phyloP scores from a whole-genome alignment of 2,329 filamentous ascomycete species.

The Endothia cerciana region DNA sequence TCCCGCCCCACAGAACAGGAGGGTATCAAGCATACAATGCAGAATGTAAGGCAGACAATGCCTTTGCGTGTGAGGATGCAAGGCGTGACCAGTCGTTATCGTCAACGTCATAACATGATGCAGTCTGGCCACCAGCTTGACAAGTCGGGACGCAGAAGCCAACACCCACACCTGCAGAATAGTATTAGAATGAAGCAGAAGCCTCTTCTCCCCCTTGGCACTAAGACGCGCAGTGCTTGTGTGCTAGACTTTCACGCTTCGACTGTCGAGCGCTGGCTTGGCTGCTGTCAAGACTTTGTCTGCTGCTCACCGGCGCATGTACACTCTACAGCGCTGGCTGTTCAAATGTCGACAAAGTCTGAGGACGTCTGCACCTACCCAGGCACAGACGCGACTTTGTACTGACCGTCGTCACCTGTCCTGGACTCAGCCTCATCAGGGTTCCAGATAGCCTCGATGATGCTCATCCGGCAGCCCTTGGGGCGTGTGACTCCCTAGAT shows the following conservation, averaged over 20 bases:
- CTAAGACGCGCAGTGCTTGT: no score
- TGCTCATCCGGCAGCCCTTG: conserved; percentile 40
- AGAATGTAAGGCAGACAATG: background rate
- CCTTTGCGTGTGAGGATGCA: background rate
- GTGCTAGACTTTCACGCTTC: background rate
- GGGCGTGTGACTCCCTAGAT: conserved; percentile 36
- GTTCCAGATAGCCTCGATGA: conserved; percentile 42
- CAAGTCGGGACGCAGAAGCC: background rate
- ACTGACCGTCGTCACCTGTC: background rate
- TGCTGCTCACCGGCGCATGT: no score
- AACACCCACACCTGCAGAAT: background rate
- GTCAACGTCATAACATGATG: background rate
- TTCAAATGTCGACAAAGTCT: background rate
- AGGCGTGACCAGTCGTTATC: background rate
- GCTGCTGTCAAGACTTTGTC: no score
- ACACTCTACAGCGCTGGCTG: no score
- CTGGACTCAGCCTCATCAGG: conserved; percentile 24
- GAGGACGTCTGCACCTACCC: background rate
- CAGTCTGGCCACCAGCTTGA: background rate
- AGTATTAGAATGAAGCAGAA: no score
- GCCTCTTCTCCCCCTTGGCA: no score
- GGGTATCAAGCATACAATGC: background rate
- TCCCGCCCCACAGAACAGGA: background rate
- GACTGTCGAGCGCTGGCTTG: background rate
- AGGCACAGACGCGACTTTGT: background rate